These are phyloP conservation scores for Colletotrichum paranaense DNA, from an alignment of 2,329 filamentous ascomycete genomes.

Conservation along the genomic window DNA sequence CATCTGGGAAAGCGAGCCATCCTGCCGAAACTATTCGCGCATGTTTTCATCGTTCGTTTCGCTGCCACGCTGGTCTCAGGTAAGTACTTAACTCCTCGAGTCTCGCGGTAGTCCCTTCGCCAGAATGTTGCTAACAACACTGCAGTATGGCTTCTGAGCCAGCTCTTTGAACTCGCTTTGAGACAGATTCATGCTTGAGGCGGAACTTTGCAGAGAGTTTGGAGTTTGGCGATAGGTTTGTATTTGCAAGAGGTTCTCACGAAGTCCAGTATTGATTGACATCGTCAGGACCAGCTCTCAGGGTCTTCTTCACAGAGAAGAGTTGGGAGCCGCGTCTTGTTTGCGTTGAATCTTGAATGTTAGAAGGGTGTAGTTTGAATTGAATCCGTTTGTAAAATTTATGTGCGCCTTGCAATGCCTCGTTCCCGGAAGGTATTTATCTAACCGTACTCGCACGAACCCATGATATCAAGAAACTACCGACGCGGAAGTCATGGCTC, in stretches of 20 bases:
- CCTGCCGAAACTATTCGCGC: too few species aligned
- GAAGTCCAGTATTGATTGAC: too few species aligned
- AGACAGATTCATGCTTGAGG: background rate
- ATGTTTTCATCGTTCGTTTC: too few species aligned
- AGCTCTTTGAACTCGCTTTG: background rate
- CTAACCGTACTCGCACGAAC: background rate
- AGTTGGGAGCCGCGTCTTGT: too few species aligned
- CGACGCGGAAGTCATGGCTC: background rate
- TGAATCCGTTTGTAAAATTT: background rate
- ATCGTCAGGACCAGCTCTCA: too few species aligned
- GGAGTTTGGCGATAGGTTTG: background rate
- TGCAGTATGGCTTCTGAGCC: background rate
- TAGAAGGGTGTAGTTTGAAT: background rate
- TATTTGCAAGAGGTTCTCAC: background rate
- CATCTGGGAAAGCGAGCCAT: too few species aligned
- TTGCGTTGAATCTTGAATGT: background rate
- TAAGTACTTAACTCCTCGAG: too few species aligned
- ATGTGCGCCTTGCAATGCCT: background rate
- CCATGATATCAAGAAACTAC: background rate
- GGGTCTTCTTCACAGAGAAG: too few species aligned
- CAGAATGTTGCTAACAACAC: background rate
- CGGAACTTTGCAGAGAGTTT: background rate
- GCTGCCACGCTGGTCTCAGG: too few species aligned
- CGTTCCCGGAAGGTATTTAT: background rate
- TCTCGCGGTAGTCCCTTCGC: too few species aligned